Base-by-base conservation (phyloP, 306 rosid species). In the Gastrolobium villosum region DNA sequence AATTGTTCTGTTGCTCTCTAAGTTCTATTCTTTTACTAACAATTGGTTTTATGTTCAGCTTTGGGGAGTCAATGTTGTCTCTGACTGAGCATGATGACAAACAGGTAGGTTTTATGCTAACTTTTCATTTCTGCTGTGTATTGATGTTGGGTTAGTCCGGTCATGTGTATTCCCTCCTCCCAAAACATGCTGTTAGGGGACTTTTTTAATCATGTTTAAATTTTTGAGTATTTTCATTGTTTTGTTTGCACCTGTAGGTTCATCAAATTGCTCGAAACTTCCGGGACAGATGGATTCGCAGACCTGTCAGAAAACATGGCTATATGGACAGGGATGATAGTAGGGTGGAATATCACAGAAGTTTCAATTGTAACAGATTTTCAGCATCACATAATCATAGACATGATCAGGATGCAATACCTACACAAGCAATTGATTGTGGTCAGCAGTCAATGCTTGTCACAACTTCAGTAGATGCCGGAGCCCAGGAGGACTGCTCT, bases 251-350 rank as follows among this genome's bases (percentile, higher is more conserved):
- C 56, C 41, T 87, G 36, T 85, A 96, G 99, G 99, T 93, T 65
- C 99, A 96, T 89, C 97, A 93, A 87, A 93, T 93, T 82, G 99
- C 98, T 53, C 90, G 99, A 65, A 93, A 85, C 84, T 96, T 96
- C 71, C 90, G 99, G 66, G 98, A 96, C 76, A 96, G 85, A 86
- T 93, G 98, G 98, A 87, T 93, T 84, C 97, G 87, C 6, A 90
- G 87, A 78, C 80, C 72, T 53, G 34, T 69, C 44, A 86, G 96
- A 86, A 96, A 86, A 78, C 86, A 70, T 75, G 54, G 83, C 75
- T 84, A 83, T 70, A 52, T 73, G 70, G 97, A 92, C 86, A 84
- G 93, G 86, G 96, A 85, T 70, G 97, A 86, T 46, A 78, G 81
- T 46, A 88, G 88, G 84, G 52, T 70, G 79, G 99, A 91, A 76